A percentile compares a stretch with the other conserved stretches of the same genome.
These are phyloP conservation scores for Tetragonia tetragonoides DNA, from an alignment of 148 eudicot species.

Conservation along the genomic window DNA sequence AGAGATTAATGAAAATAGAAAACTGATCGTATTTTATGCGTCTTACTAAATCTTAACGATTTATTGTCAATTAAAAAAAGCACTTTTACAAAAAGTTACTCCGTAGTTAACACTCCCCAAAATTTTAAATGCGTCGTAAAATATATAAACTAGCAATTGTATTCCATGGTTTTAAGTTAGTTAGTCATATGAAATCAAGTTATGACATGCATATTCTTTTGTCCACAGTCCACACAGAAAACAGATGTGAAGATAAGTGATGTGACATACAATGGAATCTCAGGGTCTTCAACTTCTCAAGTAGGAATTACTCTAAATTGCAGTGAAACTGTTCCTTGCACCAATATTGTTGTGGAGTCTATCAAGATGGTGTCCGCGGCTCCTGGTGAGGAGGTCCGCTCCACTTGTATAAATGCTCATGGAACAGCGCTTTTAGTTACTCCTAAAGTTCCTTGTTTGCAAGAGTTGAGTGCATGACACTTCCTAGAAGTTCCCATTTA, in stretches of 20 bases:
- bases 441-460: conserved; percentile 12
- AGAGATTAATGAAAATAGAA: no score
- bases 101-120: no score
- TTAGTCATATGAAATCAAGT: no score
- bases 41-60: no score
- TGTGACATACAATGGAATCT: conserved; percentile 11
- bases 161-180: no score
- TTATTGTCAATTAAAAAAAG: no score
- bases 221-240: neutral
- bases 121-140: no score
- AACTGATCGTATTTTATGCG: no score
- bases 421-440: neutral
- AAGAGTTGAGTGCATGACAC: neutral
- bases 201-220: no score
- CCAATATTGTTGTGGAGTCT: neutral
- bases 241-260: conserved; percentile 8
- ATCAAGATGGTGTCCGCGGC: neutral
- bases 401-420: conserved; percentile 11
- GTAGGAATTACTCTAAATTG: conserved; percentile 21
- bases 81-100: no score
- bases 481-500: no score
- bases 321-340: conserved; percentile 12
- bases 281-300: conserved; percentile 11
- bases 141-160: no score
- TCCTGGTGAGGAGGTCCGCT: neutral